Evolutionary conservation across 192 early-diverging fungal species (phyloP).

Genomic region (Backusella circina): DNA sequence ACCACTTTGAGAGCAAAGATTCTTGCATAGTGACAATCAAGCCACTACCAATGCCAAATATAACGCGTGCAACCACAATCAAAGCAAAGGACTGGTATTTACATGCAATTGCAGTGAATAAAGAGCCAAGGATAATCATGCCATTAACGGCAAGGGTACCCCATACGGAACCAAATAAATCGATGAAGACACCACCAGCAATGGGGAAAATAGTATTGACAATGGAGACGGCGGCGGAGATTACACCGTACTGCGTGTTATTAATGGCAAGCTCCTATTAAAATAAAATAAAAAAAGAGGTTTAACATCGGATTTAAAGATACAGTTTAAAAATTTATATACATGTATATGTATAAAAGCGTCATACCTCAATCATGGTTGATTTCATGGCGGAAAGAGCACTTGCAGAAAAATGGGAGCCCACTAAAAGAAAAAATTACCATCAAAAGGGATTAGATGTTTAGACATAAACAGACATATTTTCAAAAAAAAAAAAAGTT

Average conservation of each 20-base stretch:
- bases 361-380: constrained; percentile 62
- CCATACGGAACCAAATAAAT: constrained; percentile 57
- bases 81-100: constrained; percentile 42
- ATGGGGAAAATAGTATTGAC: constrained; percentile 59
- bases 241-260: constrained; percentile 58
- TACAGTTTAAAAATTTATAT: neutral
- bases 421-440: constrained; percentile 41
- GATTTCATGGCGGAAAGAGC: constrained; percentile 70
- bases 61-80: constrained; percentile 52
- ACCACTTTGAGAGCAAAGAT: constrained; percentile 73
- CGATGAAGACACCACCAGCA: constrained; percentile 57
- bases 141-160: constrained; percentile 53
- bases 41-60: constrained; percentile 69
- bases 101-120: constrained; percentile 47
- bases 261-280: constrained; percentile 52
- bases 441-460: neutral
- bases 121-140: constrained; percentile 53
- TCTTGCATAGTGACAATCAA: constrained; percentile 76
- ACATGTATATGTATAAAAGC: neutral
- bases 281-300: neutral
- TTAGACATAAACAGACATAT: neutral
- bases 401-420: constrained; percentile 67
- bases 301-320: neutral
- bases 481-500: neutral
- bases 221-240: constrained; percentile 57